These are phyloP conservation scores for Nephelium lappaceum DNA, from an alignment of 345 rosid species.

Conservation along the genomic window DNA sequence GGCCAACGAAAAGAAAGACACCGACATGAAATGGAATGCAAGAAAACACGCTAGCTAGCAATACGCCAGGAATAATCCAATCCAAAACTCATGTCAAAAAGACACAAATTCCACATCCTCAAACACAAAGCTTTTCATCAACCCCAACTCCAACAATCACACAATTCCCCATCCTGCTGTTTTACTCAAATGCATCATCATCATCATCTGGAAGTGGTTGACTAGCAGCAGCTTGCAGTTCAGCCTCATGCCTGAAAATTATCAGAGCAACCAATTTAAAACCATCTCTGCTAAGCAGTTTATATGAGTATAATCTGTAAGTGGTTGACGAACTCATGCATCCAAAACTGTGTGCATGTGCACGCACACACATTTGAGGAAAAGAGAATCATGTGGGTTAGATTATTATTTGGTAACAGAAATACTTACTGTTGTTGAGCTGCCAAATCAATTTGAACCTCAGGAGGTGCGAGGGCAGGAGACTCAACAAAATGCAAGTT, in stretches of 20 bases:
- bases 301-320: too few relatives aligned
- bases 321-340: neutral
- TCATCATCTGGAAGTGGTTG: slow-evolving; percentile 49
- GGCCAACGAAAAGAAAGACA: neutral
- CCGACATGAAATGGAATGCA: neutral
- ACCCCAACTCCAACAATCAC: slow-evolving; percentile 4
- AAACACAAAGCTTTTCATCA: neutral
- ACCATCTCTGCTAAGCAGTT: too few relatives aligned
- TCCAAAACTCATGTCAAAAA: slow-evolving; percentile 17
- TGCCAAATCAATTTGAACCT: slow-evolving; percentile 47
- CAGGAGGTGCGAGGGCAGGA: slow-evolving; percentile 56
- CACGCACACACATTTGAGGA: too few relatives aligned
- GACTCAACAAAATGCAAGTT: slow-evolving; percentile 54
- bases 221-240: slow-evolving; percentile 42
- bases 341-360: too few relatives aligned
- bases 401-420: neutral
- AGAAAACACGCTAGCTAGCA: neutral
- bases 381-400: neutral
- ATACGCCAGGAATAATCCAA: slow-evolving; percentile 13
- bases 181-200: slow-evolving; percentile 43
- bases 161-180: neutral
- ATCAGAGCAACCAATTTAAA: neutral
- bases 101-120: slow-evolving; percentile 11
- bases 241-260: slow-evolving; percentile 43
- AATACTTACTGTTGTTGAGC: slow-evolving; percentile 48